Percentiles rank a stretch among this genome's conserved stretches.
Conservation (phyloP, 2,329 filamentous ascomycete genomes). For the Calonectria pseudoturangicola region DNA sequence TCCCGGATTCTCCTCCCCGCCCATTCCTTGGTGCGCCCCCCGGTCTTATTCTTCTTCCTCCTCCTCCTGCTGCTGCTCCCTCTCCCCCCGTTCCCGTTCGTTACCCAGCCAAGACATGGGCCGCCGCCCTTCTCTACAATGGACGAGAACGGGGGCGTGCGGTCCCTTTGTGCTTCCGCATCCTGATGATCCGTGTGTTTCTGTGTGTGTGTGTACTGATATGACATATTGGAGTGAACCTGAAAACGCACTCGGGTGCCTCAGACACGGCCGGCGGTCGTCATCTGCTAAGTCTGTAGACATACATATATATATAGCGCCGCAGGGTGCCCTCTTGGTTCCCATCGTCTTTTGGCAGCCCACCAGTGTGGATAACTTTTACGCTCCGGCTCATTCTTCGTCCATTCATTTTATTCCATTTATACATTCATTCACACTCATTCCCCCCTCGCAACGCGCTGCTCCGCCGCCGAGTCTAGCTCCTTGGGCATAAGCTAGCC, state of each 20-base stretch:
- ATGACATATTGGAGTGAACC: conserved; percentile 5
- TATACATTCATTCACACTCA: conserved; percentile 25
- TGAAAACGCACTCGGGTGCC: conserved; percentile 15
- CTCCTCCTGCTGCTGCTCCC: not conserved
- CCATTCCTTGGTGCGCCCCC: conserved; percentile 6
- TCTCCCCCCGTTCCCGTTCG: conserved; percentile 12
- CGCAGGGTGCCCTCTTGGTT: not conserved
- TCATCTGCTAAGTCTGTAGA: not conserved
- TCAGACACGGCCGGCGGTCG: not conserved
- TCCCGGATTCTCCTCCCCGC: not conserved
- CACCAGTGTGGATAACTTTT: not conserved
- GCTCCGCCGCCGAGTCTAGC: conserved; percentile 23
- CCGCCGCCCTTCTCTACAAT: conserved; percentile 18
- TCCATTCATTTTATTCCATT: conserved; percentile 25
- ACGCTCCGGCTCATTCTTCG: conserved; percentile 3
- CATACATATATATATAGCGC: not conserved
- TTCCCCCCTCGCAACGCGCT: not conserved
- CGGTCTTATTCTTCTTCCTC: too few relatives aligned
- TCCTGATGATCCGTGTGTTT: not conserved
- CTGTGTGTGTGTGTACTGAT: not conserved
- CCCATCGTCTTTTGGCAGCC: too few relatives aligned
- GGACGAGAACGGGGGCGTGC: conserved; percentile 18
- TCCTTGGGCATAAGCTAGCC: conserved; percentile 14
- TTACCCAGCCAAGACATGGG: conserved; percentile 20
- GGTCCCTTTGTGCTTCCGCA: conserved; percentile 4